Base-by-base conservation (phyloP, 2,329 filamentous ascomycete species). In the Fusarium neocosmosporiellum region DNA sequence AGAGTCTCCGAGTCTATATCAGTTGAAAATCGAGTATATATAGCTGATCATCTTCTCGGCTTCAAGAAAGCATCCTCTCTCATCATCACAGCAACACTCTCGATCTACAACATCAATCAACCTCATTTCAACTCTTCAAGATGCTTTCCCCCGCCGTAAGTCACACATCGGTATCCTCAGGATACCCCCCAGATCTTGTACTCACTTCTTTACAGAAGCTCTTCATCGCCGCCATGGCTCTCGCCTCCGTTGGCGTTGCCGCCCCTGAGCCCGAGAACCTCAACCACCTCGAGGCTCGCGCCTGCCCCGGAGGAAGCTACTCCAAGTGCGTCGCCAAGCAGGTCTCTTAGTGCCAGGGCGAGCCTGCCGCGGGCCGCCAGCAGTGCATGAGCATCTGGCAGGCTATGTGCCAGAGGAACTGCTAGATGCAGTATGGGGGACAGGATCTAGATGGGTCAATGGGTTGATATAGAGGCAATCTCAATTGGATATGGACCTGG, bases 81-180 rank as follows among this genome's bases (percentile, higher is more conserved):
- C 24, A 46, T 29, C 50, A 48, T 29, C 29, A 13, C 20, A 16
- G 24, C n/a, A 14, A 39, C 20, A 59, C 16, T 9, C 36, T 27
- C 41, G 18, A 22, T 29, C 41, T 14, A 41, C 34, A 43, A 24
- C 10, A 37, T n/a, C 14, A 37, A 55, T 27, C 41, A 57, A 16
- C 27, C 33, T 29, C 20, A 2, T 37, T 34, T 31, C 58, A 60
- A 46, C 6, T 5, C 33, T 50, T 37, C 39, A 39, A 20, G 24
- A 64, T 64, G 53, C 33, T 59, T 59, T 65, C 54, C 22, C 27
- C 36, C 24, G 18, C 33, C 33, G 33, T 50, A 27, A 65, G 62
- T 41, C 7, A 24, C 11, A 22, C 24, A 18, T 33, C 9, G 13
- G 9, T 9, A 41, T 11, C 24, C 4, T 10, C 22, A 10, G 36